A percentile compares a stretch with the other conserved stretches of the same genome.
Conservation (phyloP, 1,139 yeast species). For the Geotrichum cucujoidarum region DNA sequence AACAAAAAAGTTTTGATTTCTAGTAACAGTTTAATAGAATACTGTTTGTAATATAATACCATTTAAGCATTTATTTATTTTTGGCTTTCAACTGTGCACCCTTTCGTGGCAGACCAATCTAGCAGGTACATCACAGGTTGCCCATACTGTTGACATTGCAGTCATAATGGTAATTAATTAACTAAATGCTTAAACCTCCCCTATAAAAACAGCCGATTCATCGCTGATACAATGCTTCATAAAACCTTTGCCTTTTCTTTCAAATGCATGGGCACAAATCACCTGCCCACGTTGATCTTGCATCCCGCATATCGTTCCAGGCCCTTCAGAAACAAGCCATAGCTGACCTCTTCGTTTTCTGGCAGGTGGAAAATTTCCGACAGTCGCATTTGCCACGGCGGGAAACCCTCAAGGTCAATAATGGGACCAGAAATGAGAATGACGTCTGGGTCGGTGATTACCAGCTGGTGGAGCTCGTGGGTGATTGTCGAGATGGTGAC, state of each 20-base stretch:
- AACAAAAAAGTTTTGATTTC: too few relatives aligned
- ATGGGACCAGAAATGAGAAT: conserved; percentile 79
- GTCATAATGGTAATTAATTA: too few relatives aligned
- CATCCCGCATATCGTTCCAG: conserved; percentile 73
- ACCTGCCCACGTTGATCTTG: conserved; percentile 83
- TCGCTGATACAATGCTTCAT: too few relatives aligned
- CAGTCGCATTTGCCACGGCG: conserved; percentile 95
- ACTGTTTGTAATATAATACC: too few relatives aligned
- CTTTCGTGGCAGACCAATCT: too few relatives aligned
- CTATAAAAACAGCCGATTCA: too few relatives aligned
- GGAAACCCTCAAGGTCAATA: conserved; percentile 86
- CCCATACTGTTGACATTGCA: too few relatives aligned
- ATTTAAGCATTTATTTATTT: too few relatives aligned
- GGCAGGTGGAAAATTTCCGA: conserved; percentile 89
- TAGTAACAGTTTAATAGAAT: not conserved
- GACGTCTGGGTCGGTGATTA: conserved; percentile 88
- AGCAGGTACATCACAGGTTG: too few relatives aligned
- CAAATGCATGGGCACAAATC: not conserved
- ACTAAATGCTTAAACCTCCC: too few relatives aligned
- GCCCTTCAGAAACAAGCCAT: conserved; percentile 81
- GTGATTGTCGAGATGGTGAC: conserved; percentile 71
- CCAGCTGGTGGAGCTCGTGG: conserved; percentile 66
- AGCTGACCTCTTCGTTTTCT: conserved; percentile 77
- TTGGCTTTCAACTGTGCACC: too few relatives aligned
- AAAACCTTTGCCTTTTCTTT: not conserved